Conservation (phyloP, 306 rosid species). For the Prosopis cineraria region DNA sequence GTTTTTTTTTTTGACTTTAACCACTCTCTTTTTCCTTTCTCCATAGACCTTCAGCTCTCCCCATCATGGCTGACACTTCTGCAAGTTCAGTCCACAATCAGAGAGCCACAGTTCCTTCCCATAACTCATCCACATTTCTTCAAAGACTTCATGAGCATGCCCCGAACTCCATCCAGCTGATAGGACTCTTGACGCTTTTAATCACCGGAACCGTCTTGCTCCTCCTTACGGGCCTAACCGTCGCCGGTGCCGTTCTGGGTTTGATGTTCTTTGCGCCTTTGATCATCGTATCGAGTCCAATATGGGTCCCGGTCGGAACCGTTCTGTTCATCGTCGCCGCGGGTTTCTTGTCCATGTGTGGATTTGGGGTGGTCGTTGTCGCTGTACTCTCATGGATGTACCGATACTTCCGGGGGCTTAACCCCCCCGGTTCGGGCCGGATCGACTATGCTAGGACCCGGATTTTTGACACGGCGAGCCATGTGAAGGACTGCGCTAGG, state of each 20-base stretch:
- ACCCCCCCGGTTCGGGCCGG: constrained; percentile 56
- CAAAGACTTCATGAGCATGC: constrained; percentile 48
- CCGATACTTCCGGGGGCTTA: constrained; percentile 49
- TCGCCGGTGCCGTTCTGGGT: constrained; percentile 37
- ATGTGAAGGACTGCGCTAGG: constrained; percentile 56
- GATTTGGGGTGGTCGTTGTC: constrained; percentile 41
- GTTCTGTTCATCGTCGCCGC: constrained; percentile 36
- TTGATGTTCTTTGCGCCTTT: constrained; percentile 56
- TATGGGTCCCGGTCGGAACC: constrained; percentile 59
- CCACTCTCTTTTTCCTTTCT: neutral
- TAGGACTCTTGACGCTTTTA: constrained; percentile 58
- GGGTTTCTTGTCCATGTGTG: constrained; percentile 48
- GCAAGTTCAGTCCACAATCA: constrained; percentile 36
- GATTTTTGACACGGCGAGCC: constrained; percentile 59
- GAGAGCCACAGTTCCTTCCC: constrained; percentile 25
- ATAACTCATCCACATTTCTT: constrained; percentile 39
- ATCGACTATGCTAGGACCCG: constrained; percentile 52
- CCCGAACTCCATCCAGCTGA: constrained; percentile 67
- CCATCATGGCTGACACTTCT: constrained; percentile 64
- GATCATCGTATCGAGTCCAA: constrained; percentile 55
- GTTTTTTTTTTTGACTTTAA: neutral
- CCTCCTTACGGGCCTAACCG: constrained; percentile 58
- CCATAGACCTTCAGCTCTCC: neutral
- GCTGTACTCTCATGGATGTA: constrained; percentile 58
- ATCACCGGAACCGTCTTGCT: constrained; percentile 56